phyloP scores from a whole-genome alignment of 2,329 filamentous ascomycete species.

The Penicillium sp. region DNA sequence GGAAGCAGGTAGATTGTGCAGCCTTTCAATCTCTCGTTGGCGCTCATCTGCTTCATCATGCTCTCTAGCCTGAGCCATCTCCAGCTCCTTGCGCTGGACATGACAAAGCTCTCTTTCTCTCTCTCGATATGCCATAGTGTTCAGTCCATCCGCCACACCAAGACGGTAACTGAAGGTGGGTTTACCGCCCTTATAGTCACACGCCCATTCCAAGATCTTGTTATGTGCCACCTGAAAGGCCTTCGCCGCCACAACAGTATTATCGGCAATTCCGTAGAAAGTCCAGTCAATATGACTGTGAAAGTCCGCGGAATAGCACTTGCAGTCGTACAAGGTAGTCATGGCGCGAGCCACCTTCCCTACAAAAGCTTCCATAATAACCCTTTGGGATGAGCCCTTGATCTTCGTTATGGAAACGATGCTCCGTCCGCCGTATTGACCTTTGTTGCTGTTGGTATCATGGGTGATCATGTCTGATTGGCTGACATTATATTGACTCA shows the following conservation, averaged over 20 bases:
- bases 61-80: background rate
- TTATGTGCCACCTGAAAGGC: constrained; percentile 21
- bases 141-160: constrained; percentile 21
- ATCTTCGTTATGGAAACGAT: background rate
- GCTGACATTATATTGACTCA: background rate
- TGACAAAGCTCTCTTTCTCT: constrained; percentile 13
- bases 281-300: constrained; percentile 6
- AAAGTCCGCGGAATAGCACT: constrained; percentile 9
- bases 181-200: constrained; percentile 17
- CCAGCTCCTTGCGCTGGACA: constrained; percentile 14
- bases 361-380: too few species aligned
- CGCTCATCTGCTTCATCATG: background rate
- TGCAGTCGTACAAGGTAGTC: constrained; percentile 19
- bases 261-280: constrained; percentile 15
- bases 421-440: background rate
- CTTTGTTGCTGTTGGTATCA: background rate
- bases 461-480: background rate
- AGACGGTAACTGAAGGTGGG: constrained; percentile 22
- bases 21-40: too few species aligned
- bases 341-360: too few species aligned
- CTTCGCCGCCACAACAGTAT: constrained; percentile 12
- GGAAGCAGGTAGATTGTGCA: background rate
- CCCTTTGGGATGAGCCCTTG: too few species aligned
- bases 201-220: constrained; percentile 22
- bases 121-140: constrained; percentile 17